Conservation (phyloP, 768 basidiomycete genomes). For the Mycena chlorophos region DNA sequence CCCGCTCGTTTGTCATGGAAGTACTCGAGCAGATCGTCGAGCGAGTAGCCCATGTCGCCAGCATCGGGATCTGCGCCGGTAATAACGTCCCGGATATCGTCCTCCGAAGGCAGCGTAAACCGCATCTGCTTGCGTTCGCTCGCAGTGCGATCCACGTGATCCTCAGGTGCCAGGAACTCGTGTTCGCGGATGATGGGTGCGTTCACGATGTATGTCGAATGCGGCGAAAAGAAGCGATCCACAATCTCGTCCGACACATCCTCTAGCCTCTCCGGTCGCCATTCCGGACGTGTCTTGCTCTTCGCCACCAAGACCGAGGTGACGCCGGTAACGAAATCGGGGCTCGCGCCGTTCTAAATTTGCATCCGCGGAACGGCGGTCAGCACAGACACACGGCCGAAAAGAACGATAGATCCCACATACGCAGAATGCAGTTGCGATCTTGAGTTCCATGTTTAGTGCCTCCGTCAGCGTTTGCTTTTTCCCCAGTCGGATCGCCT, state of each 20-base stretch:
- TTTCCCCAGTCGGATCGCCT: conserved; percentile 73
- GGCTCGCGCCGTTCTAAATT: conserved; percentile 66
- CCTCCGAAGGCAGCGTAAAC: conserved; percentile 75
- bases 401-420: conserved; percentile 37
- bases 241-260: conserved; percentile 63
- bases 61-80: conserved; percentile 61
- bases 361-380: no score
- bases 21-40: conserved; percentile 62
- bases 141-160: background rate
- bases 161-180: conserved; percentile 2
- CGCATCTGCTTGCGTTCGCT: conserved; percentile 32
- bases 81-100: conserved; percentile 67
- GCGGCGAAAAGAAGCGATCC: conserved; percentile 63
- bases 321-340: conserved; percentile 85
- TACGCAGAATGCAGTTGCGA: conserved; percentile 89
- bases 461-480: conserved; percentile 60
- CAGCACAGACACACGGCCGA: conserved; percentile 21
- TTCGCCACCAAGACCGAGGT: conserved; percentile 58
- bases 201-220: conserved; percentile 48
- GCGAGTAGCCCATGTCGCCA: conserved; percentile 58
- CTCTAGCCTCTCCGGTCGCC: conserved; percentile 65
- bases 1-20: conserved; percentile 50
- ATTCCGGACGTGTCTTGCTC: conserved; percentile 54
- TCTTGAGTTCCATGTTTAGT: conserved; percentile 82
- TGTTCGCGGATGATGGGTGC: conserved; percentile 35